A percentile compares a stretch with the other conserved stretches of the same genome.
Evolutionary conservation across 352 stramenopile species (phyloP).

Genomic region (Globisporangium carolinianum): DNA sequence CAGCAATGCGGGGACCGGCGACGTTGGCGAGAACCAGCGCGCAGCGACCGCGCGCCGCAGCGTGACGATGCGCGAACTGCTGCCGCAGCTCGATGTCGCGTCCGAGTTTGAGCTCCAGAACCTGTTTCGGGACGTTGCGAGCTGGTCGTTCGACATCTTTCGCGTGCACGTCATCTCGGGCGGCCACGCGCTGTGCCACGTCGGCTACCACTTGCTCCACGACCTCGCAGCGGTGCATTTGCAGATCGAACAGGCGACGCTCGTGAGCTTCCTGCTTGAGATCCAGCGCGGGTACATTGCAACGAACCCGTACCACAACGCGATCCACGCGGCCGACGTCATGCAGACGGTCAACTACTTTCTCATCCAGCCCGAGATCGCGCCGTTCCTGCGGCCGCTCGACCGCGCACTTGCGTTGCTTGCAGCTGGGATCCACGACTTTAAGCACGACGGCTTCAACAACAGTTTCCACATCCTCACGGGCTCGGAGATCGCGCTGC

Average conservation of each 20-base stretch:
- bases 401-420: conserved; percentile 73
- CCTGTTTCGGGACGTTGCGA: conserved; percentile 39
- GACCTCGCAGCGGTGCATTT: conserved; percentile 53
- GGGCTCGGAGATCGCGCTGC: conserved; percentile 78
- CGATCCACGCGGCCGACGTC: conserved; percentile 85
- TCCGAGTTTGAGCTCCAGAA: conserved; percentile 69
- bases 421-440: conserved; percentile 83
- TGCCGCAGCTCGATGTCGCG: conserved; percentile 47
- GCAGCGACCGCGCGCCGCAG: conserved; percentile 12
- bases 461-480: conserved; percentile 88
- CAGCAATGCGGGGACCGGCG: conserved; percentile 5
- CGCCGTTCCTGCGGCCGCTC: conserved; percentile 65
- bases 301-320: conserved; percentile 87
- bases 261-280: conserved; percentile 74
- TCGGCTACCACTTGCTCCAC: conserved; percentile 73
- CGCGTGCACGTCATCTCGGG: conserved; percentile 55
- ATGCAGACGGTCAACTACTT: conserved; percentile 88
- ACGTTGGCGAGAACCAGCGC: neutral
- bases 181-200: conserved; percentile 65
- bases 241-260: conserved; percentile 47
- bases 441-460: conserved; percentile 88
- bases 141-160: conserved; percentile 80
- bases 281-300: conserved; percentile 79
- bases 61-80: conserved; percentile 56
- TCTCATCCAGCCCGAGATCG: conserved; percentile 61